phyloP scores from a whole-genome alignment of 352 stramenopile genomes.

The Globisporangium takayamanum region DNA sequence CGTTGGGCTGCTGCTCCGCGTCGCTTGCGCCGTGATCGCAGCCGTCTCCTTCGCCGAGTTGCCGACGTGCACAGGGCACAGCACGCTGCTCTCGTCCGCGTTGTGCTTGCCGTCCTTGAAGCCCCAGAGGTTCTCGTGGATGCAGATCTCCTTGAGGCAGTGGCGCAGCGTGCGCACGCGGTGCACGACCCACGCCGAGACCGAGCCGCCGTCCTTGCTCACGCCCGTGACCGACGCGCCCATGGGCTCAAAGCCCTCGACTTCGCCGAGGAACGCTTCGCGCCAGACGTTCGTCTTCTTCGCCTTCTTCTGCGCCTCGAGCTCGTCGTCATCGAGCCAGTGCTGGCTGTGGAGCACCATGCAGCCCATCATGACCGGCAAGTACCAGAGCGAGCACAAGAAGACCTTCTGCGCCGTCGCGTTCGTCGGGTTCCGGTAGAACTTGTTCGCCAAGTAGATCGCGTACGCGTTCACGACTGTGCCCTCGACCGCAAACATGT shows the following conservation, averaged over 20 bases:
- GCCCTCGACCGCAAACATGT: slow-evolving; percentile 98
- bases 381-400: slow-evolving; percentile 96
- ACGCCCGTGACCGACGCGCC: slow-evolving; percentile 21
- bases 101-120: slow-evolving; percentile 70
- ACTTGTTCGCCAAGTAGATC: slow-evolving; percentile 93
- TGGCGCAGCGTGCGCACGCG: slow-evolving; percentile 62
- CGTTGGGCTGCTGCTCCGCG: slow-evolving; percentile 18
- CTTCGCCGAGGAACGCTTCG: slow-evolving; percentile 65
- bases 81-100: slow-evolving; percentile 59
- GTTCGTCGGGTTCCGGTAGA: slow-evolving; percentile 92
- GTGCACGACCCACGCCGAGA: slow-evolving; percentile 54
- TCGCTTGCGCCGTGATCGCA: slow-evolving; percentile 45
- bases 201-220: slow-evolving; percentile 35
- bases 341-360: slow-evolving; percentile 97
- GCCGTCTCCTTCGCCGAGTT: slow-evolving; percentile 62
- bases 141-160: slow-evolving; percentile 69
- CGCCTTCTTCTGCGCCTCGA: slow-evolving; percentile 44
- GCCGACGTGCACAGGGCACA: slow-evolving; percentile 75
- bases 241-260: slow-evolving; percentile 54
- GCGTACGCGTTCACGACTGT: slow-evolving; percentile 94
- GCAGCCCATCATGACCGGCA: slow-evolving; percentile 95
- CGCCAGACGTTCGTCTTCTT: slow-evolving; percentile 54
- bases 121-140: slow-evolving; percentile 82
- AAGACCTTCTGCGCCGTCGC: slow-evolving; percentile 96
- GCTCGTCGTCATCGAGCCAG: slow-evolving; percentile 75